These are phyloP conservation scores for Cryphonectria carpinicola DNA, from an alignment of 2,329 filamentous ascomycete species.

Conservation along the genomic window DNA sequence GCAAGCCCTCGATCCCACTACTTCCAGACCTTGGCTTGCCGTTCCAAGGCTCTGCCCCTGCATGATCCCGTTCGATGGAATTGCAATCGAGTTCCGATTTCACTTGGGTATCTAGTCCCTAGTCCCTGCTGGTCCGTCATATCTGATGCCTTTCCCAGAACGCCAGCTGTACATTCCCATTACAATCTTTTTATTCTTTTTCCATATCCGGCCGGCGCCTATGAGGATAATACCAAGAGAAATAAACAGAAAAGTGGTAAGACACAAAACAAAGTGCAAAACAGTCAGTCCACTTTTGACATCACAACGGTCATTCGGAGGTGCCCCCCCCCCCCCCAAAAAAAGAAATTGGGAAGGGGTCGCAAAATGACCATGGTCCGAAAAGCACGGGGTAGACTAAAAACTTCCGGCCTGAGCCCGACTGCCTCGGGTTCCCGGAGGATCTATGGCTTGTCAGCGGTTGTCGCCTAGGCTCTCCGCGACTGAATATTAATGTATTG, in stretches of 20 bases:
- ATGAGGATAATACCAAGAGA: not conserved
- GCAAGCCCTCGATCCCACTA: not conserved
- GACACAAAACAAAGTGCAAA: not conserved
- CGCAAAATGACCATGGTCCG: not conserved
- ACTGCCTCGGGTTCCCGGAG: not conserved
- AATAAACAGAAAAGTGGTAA: not conserved
- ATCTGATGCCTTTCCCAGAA: not conserved
- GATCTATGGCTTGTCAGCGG: slow-evolving; percentile 4
- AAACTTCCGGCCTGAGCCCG: not conserved
- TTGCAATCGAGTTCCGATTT: not conserved
- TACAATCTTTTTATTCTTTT: not conserved
- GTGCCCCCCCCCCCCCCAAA: not conserved
- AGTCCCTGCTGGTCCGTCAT: not conserved
- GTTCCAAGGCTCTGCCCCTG: not conserved
- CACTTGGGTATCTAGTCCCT: slow-evolving; percentile 4
- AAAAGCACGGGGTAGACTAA: not conserved
- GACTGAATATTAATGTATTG: not conserved
- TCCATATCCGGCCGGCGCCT: not conserved
- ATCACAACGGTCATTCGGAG: not conserved
- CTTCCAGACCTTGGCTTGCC: not conserved
- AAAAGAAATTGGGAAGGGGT: no score
- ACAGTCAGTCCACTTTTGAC: not conserved
- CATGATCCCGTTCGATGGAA: not conserved
- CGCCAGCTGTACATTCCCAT: not conserved
- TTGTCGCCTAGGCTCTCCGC: not conserved